phyloP scores from a whole-genome alignment of 1,284 basidiomycete species.

The Testicularia cyperi region DNA sequence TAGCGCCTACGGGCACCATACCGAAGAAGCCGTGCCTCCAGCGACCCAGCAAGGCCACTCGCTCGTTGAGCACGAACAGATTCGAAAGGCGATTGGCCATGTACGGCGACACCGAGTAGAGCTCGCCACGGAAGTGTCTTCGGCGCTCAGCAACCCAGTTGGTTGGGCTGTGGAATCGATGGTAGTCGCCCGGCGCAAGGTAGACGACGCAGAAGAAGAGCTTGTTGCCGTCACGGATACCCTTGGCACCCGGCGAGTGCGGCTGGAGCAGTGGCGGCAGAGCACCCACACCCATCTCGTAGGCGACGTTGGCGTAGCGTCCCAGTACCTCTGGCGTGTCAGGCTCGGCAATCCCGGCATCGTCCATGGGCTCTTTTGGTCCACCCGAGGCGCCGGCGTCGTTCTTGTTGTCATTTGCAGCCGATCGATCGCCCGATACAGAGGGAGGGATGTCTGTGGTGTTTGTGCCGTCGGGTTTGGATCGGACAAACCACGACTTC shows the following conservation, averaged over 20 bases:
- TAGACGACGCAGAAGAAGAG: slow-evolving; percentile 95
- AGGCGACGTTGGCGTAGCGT: slow-evolving; percentile 56
- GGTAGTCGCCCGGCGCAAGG: slow-evolving; percentile 97
- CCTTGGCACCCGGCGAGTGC: slow-evolving; percentile 41
- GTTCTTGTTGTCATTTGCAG: slow-evolving; percentile 7
- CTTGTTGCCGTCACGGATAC: slow-evolving; percentile 67
- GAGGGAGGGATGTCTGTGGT: slow-evolving; percentile 11
- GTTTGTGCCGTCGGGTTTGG: slow-evolving; percentile 5
- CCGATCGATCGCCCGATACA: neutral
- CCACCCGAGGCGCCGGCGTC: slow-evolving; percentile 57
- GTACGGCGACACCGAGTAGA: slow-evolving; percentile 95
- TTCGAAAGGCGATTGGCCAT: slow-evolving; percentile 89
- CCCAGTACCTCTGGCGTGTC: slow-evolving; percentile 58
- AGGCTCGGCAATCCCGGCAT: slow-evolving; percentile 54
- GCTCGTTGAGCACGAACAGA: slow-evolving; percentile 94
- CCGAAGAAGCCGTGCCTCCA: slow-evolving; percentile 96
- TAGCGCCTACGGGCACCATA: slow-evolving; percentile 97
- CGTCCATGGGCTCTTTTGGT: slow-evolving; percentile 49
- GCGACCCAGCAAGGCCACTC: slow-evolving; percentile 90
- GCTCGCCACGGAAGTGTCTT: slow-evolving; percentile 91
- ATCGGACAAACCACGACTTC: slow-evolving; percentile 17
- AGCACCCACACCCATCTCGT: slow-evolving; percentile 54
- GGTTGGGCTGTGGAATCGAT: slow-evolving; percentile 92
- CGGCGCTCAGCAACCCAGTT: slow-evolving; percentile 96
- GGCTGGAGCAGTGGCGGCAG: slow-evolving; percentile 52